Percentiles rank a stretch among this genome's conserved stretches.
phyloP scores from a whole-genome alignment of 1,139 yeast genomes.

The Pneumocystis oryctolagi region DNA sequence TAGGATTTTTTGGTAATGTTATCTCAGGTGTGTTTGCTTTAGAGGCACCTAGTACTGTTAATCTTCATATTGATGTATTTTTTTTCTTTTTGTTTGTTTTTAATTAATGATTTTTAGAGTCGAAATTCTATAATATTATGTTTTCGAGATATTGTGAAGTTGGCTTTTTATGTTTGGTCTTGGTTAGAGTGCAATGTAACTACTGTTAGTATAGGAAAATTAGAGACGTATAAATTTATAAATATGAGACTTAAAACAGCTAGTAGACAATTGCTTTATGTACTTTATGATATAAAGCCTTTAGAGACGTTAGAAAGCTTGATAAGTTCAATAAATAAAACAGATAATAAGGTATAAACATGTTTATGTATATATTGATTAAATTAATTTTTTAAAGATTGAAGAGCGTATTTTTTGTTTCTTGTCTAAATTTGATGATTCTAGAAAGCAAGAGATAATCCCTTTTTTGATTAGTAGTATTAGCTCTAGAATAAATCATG shows the following conservation, averaged over 20 bases:
- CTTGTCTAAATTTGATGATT: neutral
- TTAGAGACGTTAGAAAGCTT: neutral
- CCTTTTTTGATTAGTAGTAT: neutral
- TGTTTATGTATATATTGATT: neutral
- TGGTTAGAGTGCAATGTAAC: neutral
- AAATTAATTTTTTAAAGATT: neutral
- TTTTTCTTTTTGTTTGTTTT: neutral
- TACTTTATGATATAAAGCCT: neutral
- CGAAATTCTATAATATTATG: neutral
- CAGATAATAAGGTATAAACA: neutral
- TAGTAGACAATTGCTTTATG: neutral
- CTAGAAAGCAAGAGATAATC: neutral
- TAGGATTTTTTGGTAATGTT: slow-evolving; percentile 1
- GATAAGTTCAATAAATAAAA: neutral
- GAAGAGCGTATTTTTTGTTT: neutral
- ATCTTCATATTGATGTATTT: neutral
- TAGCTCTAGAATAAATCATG: neutral
- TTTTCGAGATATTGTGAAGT: neutral
- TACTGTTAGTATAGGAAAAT: neutral
- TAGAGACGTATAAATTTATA: neutral
- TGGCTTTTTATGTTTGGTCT: slow-evolving; percentile 1
- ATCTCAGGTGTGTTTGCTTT: slow-evolving; percentile 1
- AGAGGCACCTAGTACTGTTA: neutral
- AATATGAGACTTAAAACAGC: neutral
- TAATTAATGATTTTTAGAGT: neutral